Conservation (phyloP, 768 basidiomycete genomes). For the Mycena crocata region DNA sequence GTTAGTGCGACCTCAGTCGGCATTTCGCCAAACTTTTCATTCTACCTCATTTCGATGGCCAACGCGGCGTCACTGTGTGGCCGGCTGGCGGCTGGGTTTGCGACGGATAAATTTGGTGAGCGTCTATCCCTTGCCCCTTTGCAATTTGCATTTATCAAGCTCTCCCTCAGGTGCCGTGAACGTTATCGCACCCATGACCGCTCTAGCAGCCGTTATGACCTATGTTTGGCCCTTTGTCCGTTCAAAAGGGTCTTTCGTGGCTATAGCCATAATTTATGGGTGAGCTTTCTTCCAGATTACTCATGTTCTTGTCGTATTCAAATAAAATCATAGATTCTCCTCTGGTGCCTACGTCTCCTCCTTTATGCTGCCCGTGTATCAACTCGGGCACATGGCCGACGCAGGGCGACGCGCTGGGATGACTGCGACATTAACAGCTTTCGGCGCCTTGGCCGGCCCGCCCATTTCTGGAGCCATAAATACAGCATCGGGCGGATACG, state of each 20-base stretch:
- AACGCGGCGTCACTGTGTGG: constrained; percentile 77
- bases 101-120: constrained; percentile 68
- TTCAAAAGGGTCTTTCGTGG: constrained; percentile 59
- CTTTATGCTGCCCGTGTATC: constrained; percentile 66
- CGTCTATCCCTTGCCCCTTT: constrained; percentile 5
- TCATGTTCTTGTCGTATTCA: background rate
- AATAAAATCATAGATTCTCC: no score
- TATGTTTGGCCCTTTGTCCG: constrained; percentile 78
- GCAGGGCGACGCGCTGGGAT: constrained; percentile 76
- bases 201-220: constrained; percentile 67
- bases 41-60: constrained; percentile 76
- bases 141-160: background rate
- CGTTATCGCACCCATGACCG: constrained; percentile 72
- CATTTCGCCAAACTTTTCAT: constrained; percentile 61
- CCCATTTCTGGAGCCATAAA: constrained; percentile 82
- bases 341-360: constrained; percentile 75
- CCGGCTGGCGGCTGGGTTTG: constrained; percentile 63
- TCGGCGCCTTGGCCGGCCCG: constrained; percentile 76
- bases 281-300: constrained; percentile 44
- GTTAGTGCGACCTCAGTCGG: constrained; percentile 65
- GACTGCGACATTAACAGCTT: constrained; percentile 67
- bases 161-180: constrained; percentile 67
- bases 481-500: constrained; percentile 61
- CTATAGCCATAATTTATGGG: constrained; percentile 74
- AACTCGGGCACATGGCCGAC: constrained; percentile 69